A percentile compares a stretch with the other conserved stretches of the same genome.
Conservation (phyloP, 2,329 filamentous ascomycete genomes). For the Microsporum audouinii region DNA sequence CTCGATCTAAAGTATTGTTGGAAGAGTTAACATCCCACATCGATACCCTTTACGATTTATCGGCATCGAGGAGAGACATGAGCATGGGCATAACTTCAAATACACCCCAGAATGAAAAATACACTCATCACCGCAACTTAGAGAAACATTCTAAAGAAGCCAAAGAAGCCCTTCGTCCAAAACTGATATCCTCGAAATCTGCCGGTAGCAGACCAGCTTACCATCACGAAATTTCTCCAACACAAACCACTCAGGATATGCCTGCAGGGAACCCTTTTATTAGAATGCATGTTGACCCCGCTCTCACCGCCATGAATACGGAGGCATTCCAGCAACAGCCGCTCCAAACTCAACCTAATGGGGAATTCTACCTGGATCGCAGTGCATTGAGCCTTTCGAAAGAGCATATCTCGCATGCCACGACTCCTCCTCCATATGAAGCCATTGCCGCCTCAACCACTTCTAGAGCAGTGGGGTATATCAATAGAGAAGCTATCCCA, state of each 20-base stretch:
- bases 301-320: background rate
- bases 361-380: slow-evolving; percentile 30
- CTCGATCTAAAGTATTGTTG: slow-evolving; percentile 47
- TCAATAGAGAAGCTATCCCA: slow-evolving; percentile 29
- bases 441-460: slow-evolving; percentile 32
- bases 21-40: slow-evolving; percentile 51
- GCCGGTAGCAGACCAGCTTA: background rate
- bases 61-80: slow-evolving; percentile 42
- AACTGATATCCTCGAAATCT: slow-evolving; percentile 13
- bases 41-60: slow-evolving; percentile 55
- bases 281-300: slow-evolving; percentile 10
- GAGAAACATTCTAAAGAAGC: slow-evolving; percentile 11
- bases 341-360: slow-evolving; percentile 4
- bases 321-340: background rate
- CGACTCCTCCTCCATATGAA: slow-evolving; percentile 34
- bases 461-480: slow-evolving; percentile 31
- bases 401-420: slow-evolving; percentile 27
- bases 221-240: background rate
- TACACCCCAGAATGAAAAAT: slow-evolving; percentile 20
- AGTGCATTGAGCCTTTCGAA: slow-evolving; percentile 29
- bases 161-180: slow-evolving; percentile 16
- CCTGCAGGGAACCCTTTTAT: slow-evolving; percentile 11
- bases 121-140: slow-evolving; percentile 21
- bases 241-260: background rate
- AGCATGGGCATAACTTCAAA: slow-evolving; percentile 28